Percentiles rank a stretch among this genome's conserved stretches.
phyloP scores from a whole-genome alignment of 2,329 filamentous ascomycete species.

The Aureobasidium sp. region DNA sequence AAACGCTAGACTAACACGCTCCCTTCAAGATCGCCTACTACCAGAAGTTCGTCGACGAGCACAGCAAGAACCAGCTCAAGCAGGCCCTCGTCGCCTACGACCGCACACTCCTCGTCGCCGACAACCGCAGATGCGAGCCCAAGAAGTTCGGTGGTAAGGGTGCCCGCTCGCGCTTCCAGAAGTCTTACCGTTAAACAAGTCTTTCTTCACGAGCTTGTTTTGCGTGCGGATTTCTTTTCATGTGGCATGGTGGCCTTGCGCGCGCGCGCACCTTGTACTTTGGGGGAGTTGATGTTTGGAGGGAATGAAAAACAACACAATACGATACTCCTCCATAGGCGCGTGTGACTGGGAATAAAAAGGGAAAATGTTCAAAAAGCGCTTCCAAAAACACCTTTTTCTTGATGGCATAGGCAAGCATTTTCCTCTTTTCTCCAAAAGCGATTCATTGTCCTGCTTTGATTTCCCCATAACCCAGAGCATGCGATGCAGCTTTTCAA shows the following conservation, averaged over 20 bases:
- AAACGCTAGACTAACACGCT: conserved; percentile 15
- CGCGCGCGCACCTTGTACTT: neutral
- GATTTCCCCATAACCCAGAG: neutral
- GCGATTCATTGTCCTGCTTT: conserved; percentile 3
- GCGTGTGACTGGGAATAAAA: conserved; percentile 1
- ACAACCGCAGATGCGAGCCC: conserved; percentile 98
- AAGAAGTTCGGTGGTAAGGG: conserved; percentile 96
- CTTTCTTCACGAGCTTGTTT: conserved; percentile 1
- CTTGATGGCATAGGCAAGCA: conserved; percentile 10
- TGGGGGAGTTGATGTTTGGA: conserved; percentile 8
- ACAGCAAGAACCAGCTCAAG: conserved; percentile 99
- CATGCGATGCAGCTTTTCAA: neutral
- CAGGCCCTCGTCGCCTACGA: conserved; percentile 92
- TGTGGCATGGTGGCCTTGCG: conserved; percentile 13
- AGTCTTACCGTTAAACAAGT: conserved; percentile 86
- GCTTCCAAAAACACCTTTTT: conserved; percentile 7
- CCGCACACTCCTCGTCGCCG: conserved; percentile 94
- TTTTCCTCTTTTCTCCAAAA: conserved; percentile 11
- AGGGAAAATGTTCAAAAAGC: conserved; percentile 5
- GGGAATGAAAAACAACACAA: too few species aligned
- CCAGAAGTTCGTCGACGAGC: conserved; percentile 99
- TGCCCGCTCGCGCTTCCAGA: conserved; percentile 95
- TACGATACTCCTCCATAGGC: neutral
- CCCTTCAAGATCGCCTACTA: conserved; percentile 70
- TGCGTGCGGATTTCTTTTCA: neutral